Base-by-base conservation (phyloP, 768 basidiomycete genomes). In the Suillus alpinus region DNA sequence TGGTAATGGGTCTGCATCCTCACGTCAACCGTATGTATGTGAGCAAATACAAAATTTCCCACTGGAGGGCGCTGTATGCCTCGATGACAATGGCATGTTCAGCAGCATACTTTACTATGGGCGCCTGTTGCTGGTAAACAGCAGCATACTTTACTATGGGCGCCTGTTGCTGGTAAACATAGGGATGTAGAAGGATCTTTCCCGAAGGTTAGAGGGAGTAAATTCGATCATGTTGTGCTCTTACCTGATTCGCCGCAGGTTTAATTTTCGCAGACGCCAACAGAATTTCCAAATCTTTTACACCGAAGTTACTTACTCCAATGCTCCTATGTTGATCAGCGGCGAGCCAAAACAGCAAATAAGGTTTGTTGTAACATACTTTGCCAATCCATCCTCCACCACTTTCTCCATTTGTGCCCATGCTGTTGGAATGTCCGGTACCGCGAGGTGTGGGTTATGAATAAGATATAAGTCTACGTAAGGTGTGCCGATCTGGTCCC, bases 401-500 rank as follows among this genome's bases (percentile, higher is more conserved):
- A 88, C 63, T 18, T 78, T 77, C 67, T 89, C 88, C 78, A 91
- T 82, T 68, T 85, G 75, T 34, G 73, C 79, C 88, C 89, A 91
- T 2, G 78, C 77, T 40, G 80, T 83, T 1, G 83, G 81, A 40
- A 87, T 86, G 63, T 88, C 84, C 1, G 85, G 84, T 23, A 71
- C 65, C 9, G 83, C 85, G 20, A 84, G 71, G 4, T 75, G 66
- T 7, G 87, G 87, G 58, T 71, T 66, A 69, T 91, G 88, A 51
- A 91, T 85, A 44, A 91, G 81, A 71, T 91, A 91, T 41, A 91
- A 70, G 70, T 92, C 88, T 13, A 91, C 81, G 64, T 86, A 87
- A 1, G 77, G 67, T 5, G 91, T 75, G 0, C 85, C 87, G 23
- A 90, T 78, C 88, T 89, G 63, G 13, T 47, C 57, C 8, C 32